These are phyloP conservation scores for Psophocarpus tetragonolobus DNA, from an alignment of 306 rosid species.

Conservation along the genomic window DNA sequence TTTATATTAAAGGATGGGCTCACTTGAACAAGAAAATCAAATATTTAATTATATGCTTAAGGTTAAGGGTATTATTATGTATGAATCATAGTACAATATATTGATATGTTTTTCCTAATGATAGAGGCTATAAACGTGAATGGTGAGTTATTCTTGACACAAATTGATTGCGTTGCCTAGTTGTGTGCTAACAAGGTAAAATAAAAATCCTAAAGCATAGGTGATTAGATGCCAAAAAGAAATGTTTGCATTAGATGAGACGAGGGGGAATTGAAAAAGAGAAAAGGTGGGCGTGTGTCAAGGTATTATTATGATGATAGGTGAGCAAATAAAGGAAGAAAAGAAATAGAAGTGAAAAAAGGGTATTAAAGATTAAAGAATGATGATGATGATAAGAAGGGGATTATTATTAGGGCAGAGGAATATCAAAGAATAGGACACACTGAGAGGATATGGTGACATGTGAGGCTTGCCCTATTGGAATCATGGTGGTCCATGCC, in stretches of 20 bases:
- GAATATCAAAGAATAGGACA: slow-evolving; percentile 48
- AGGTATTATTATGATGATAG: background rate
- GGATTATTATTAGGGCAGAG: slow-evolving; percentile 31
- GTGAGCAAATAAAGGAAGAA: background rate
- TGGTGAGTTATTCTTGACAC: background rate
- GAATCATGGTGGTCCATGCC: slow-evolving; percentile 69
- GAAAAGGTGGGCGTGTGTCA: background rate
- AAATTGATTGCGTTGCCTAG: background rate
- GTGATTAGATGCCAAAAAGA: slow-evolving; percentile 7
- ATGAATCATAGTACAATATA: background rate
- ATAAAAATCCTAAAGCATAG: background rate
- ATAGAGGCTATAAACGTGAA: background rate
- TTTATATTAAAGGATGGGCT: too few relatives aligned
- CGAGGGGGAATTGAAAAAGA: background rate
- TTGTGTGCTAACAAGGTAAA: background rate
- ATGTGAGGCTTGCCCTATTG: slow-evolving; percentile 51
- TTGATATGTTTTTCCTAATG: background rate
- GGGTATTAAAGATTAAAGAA: background rate
- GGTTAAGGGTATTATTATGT: too few relatives aligned
- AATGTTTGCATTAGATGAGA: background rate
- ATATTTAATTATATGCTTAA: too few relatives aligned
- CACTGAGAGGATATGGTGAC: slow-evolving; percentile 61
- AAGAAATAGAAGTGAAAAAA: background rate
- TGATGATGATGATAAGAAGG: slow-evolving; percentile 33
- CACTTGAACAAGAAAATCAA: too few relatives aligned